Conservation (phyloP, 2,329 filamentous ascomycete species). For the Eurotiales sp. region DNA sequence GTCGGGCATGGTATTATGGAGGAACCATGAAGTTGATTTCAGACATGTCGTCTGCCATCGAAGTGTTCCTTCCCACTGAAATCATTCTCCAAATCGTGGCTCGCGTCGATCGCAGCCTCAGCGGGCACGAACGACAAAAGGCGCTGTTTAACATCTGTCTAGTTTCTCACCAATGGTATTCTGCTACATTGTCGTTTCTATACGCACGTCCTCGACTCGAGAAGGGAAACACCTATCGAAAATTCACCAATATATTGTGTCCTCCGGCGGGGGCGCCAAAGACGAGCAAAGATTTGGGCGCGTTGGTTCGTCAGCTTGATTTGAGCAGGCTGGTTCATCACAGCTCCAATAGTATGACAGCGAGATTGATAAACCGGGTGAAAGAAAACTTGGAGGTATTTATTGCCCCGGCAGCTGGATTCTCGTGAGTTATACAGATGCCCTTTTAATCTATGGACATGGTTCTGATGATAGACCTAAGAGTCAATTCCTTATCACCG, state of each 20-base stretch:
- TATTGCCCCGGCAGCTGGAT: constrained; percentile 55
- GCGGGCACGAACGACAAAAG: constrained; percentile 36
- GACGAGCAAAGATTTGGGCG: constrained; percentile 43
- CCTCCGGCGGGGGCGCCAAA: constrained; percentile 46
- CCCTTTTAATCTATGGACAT: not conserved
- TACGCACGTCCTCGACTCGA: constrained; percentile 51
- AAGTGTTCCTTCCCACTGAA: constrained; percentile 12
- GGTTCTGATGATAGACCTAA: constrained; percentile 16
- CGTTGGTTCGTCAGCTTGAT: constrained; percentile 52
- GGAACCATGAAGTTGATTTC: constrained; percentile 10
- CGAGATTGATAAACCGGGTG: constrained; percentile 53
- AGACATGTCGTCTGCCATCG: constrained; percentile 6
- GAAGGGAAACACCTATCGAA: constrained; percentile 49
- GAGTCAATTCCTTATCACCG: constrained; percentile 53
- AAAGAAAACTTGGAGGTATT: constrained; percentile 53
- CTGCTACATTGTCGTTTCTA: constrained; percentile 47
- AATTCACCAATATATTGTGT: constrained; percentile 54
- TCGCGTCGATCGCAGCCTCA: constrained; percentile 9
- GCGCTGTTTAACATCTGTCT: constrained; percentile 51
- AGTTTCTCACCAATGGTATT: constrained; percentile 56
- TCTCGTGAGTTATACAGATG: constrained; percentile 44
- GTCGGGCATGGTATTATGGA: constrained; percentile 14
- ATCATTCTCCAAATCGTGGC: constrained; percentile 14
- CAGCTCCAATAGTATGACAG: constrained; percentile 55
- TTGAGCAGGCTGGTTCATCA: constrained; percentile 57